A percentile compares a stretch with the other conserved stretches of the same genome.
Conservation (phyloP, 208 protist genomes). For the Leishmania martiniquensis region DNA sequence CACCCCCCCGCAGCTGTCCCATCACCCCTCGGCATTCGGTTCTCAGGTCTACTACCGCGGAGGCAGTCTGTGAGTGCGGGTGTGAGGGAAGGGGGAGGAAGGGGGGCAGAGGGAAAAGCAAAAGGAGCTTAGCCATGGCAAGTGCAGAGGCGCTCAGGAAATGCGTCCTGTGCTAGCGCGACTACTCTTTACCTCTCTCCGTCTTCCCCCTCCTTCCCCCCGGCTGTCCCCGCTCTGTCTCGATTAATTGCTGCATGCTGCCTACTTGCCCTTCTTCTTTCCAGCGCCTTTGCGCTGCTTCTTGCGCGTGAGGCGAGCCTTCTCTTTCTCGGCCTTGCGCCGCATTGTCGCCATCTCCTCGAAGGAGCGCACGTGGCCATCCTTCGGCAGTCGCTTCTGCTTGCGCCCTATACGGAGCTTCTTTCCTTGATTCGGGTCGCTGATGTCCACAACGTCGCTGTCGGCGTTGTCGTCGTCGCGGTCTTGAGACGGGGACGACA, state of each 20-base stretch:
- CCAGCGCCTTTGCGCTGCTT: constrained; percentile 36
- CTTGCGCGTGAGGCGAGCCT: constrained; percentile 71
- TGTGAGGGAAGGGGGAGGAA: not conserved
- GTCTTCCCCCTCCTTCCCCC: not conserved
- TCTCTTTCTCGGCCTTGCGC: constrained; percentile 85
- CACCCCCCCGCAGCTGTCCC: no score
- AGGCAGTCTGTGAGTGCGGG: no score
- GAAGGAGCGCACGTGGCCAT: constrained; percentile 87
- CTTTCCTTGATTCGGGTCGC: constrained; percentile 91
- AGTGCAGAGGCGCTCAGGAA: not conserved
- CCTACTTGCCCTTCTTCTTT: constrained; percentile 25
- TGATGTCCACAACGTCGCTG: constrained; percentile 80
- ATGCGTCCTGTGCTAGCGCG: no score
- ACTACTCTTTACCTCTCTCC: not conserved
- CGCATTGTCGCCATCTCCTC: constrained; percentile 84
- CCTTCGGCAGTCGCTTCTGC: constrained; percentile 81
- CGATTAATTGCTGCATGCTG: not conserved
- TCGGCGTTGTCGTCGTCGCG: constrained; percentile 44
- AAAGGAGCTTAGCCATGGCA: not conserved
- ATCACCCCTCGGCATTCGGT: not conserved
- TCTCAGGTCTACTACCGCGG: not conserved
- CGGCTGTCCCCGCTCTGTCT: not conserved
- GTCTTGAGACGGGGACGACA: constrained; percentile 18
- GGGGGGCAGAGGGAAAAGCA: not conserved
- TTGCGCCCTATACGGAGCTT: constrained; percentile 91